Percentiles rank a stretch among this genome's conserved stretches.
Evolutionary conservation across 345 rosid genomes (phyloP).

Genomic region (Raphanus sativus): DNA sequence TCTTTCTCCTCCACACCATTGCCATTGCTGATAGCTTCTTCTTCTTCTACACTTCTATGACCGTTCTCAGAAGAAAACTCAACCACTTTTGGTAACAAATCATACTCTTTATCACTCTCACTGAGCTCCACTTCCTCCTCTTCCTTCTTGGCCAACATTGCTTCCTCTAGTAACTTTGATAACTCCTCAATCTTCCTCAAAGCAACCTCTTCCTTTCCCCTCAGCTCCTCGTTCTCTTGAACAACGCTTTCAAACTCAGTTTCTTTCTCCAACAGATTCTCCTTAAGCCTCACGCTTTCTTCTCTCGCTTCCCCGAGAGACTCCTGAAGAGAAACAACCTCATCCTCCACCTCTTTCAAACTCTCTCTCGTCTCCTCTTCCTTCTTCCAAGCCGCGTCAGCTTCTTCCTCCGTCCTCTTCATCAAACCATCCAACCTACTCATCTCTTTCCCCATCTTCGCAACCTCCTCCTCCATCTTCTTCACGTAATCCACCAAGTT

Average conservation of each 20-base stretch:
- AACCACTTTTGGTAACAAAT: constrained; percentile 87
- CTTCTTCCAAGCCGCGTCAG: constrained; percentile 62
- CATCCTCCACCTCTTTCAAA: constrained; percentile 80
- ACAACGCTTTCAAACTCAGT: constrained; percentile 63
- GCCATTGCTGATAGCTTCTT: constrained; percentile 39
- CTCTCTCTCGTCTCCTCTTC: constrained; percentile 66
- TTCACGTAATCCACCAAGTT: constrained; percentile 53
- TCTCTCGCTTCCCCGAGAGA: constrained; percentile 65
- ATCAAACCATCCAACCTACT: constrained; percentile 66
- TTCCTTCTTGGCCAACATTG: constrained; percentile 53
- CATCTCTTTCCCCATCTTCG: constrained; percentile 65
- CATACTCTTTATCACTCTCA: constrained; percentile 90
- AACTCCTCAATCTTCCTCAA: constrained; percentile 70
- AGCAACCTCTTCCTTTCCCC: constrained; percentile 58
- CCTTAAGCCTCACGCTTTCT: constrained; percentile 76
- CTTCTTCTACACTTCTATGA: constrained; percentile 48
- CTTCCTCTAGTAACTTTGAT: constrained; percentile 84
- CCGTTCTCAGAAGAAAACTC: constrained; percentile 97
- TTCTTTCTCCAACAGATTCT: constrained; percentile 77
- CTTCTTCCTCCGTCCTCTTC: constrained; percentile 74
- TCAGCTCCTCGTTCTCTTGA: constrained; percentile 78
- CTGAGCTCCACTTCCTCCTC: constrained; percentile 77
- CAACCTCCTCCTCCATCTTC: constrained; percentile 72
- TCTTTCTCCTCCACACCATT: constrained; percentile 45
- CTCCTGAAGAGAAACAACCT: constrained; percentile 72